Base-by-base conservation (phyloP, 306 rosid species). In the Gillenia trifoliata region DNA sequence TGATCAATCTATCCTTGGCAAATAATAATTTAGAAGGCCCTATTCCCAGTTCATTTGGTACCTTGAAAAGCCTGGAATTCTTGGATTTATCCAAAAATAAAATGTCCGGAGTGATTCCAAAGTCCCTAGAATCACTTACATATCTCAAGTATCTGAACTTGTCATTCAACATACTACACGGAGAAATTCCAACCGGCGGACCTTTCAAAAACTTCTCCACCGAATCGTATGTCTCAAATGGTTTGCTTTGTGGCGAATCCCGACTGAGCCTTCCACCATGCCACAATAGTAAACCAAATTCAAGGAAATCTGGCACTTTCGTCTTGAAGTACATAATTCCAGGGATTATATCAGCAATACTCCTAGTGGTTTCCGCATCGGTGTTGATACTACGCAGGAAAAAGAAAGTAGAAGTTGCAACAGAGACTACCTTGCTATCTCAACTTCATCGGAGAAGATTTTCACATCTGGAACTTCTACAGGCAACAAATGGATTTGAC, bases 111-210 rank as follows among this genome's bases (percentile, higher is more conserved):
- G 71, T 5, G 22, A 49, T 19, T 41, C 66, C 5, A 64, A 30
- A 28, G 49, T 50, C 30, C 0, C 0, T 64, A 2, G 3, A 6
- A 49, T 22, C 11, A 7, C 23, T 52, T 2, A 4, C 19, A 3
- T 9, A 52, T 17, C 57, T 52, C 57, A 19, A 19, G 7, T 19
- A 52, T 52, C 0, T 74, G 1, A 36, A 47, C 15, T 74, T 74
- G 13, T 64, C 64, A 34, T 74, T 19, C 71, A 49, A 74, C 54
- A 33, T 11, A 11, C 29, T 80, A 10, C 63, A 26, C 61, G 82
- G 85, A 66, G 73, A 73, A 73, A 77, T 81, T 60, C 82, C 80
- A 75, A 63, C 19, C 38, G 69, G 68, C 9, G 79, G 79, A n/a
- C 31, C 70, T 26, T 62, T 82, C 43, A n/a, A n/a, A 7, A 77